These are phyloP conservation scores for Aspergillus versicolor DNA, from an alignment of 2,329 filamentous ascomycete genomes.

Conservation along the genomic window DNA sequence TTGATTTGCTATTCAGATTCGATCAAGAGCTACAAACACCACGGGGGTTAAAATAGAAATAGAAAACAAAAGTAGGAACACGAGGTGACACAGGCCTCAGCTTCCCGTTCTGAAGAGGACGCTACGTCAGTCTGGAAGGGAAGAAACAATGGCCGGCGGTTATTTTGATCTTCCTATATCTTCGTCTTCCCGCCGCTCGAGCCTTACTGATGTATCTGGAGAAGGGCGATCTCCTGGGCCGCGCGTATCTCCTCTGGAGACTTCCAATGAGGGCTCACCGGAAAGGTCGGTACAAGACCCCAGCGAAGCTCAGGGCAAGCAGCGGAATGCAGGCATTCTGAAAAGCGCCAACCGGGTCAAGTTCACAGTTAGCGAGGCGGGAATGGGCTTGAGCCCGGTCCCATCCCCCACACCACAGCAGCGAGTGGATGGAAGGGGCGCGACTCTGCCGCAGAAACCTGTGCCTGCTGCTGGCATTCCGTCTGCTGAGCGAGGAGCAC, in stretches of 20 bases:
- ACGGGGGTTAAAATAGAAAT: not conserved
- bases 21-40: not conserved
- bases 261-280: constrained; percentile 25
- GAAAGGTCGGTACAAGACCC: constrained; percentile 20
- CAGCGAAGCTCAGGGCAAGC: constrained; percentile 29
- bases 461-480: constrained; percentile 39
- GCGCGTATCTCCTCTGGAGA: constrained; percentile 25
- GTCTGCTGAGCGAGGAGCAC: constrained; percentile 25
- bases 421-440: constrained; percentile 31
- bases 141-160: constrained; percentile 31
- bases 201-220: constrained; percentile 24
- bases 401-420: constrained; percentile 28
- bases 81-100: constrained; percentile 13
- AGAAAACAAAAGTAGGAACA: not conserved
- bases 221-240: constrained; percentile 23
- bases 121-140: constrained; percentile 10
- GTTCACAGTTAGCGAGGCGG: constrained; percentile 28
- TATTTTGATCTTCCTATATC: constrained; percentile 34
- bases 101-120: not conserved
- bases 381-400: constrained; percentile 17
- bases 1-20: constrained; percentile 15
- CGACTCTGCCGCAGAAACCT: constrained; percentile 31
- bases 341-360: constrained; percentile 37
- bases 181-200: constrained; percentile 25
- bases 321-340: constrained; percentile 40